A percentile compares a stretch with the other conserved stretches of the same genome.
These are phyloP conservation scores for Xylariaceae sp. DNA, from an alignment of 2,329 filamentous ascomycete species.

Conservation along the genomic window DNA sequence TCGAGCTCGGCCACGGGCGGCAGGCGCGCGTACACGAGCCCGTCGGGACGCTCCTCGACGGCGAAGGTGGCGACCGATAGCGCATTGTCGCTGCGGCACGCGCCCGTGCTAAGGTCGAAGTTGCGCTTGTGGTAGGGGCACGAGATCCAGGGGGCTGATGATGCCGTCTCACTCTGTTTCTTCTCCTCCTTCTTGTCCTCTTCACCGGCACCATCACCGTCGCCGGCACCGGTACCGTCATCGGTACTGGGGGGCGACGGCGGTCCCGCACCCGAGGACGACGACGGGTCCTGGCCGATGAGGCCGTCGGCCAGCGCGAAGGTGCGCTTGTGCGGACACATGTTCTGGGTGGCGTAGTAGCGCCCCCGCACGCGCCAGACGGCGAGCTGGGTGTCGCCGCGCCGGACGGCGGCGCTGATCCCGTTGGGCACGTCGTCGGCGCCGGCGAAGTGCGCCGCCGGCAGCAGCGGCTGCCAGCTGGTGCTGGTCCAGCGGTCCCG, in stretches of 20 bases:
- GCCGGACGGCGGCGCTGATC: slow-evolving; percentile 70
- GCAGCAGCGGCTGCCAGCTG: slow-evolving; percentile 74
- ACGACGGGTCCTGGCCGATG: slow-evolving; percentile 61
- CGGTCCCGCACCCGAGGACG: no score
- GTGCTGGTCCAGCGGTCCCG: slow-evolving; percentile 55
- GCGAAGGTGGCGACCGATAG: slow-evolving; percentile 79
- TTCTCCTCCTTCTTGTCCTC: slow-evolving; percentile 7
- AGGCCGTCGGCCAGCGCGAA: slow-evolving; percentile 85
- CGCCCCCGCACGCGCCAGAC: slow-evolving; percentile 75
- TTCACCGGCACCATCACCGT: slow-evolving; percentile 23
- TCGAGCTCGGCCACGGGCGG: slow-evolving; percentile 78
- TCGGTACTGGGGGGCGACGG: slow-evolving; percentile 20
- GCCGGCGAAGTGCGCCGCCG: slow-evolving; percentile 59
- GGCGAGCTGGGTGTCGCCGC: slow-evolving; percentile 82
- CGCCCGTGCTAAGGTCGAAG: slow-evolving; percentile 66
- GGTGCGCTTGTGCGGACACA: slow-evolving; percentile 88
- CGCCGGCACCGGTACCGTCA: slow-evolving; percentile 20
- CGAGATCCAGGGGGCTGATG: slow-evolving; percentile 63
- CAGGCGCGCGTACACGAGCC: slow-evolving; percentile 71
- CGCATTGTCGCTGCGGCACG: slow-evolving; percentile 65
- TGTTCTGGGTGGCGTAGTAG: slow-evolving; percentile 84
- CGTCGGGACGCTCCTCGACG: slow-evolving; percentile 64
- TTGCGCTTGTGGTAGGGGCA: slow-evolving; percentile 89
- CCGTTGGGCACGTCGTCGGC: slow-evolving; percentile 60
- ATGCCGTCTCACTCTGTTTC: slow-evolving; percentile 6